Evolutionary conservation across 2,329 filamentous ascomycete species (phyloP), one percentile per base, ranked within the genome.

Genomic region (Phaeophleospora eucalypticola): DNA sequence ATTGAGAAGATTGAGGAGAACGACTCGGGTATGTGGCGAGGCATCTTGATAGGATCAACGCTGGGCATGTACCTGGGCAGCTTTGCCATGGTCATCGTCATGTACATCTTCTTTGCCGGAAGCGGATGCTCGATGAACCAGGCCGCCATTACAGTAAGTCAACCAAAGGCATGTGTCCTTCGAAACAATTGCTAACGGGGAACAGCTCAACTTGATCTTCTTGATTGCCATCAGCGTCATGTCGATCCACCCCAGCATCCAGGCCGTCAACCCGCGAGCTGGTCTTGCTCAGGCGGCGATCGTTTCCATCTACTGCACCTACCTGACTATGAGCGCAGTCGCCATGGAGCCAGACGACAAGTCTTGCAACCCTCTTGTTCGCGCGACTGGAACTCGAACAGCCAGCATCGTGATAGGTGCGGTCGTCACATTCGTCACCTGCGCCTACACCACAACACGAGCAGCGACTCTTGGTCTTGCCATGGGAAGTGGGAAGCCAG

Each of bases 321-420:
- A 98, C 65, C 81, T 98, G 45, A 98, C 93, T 57, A 89, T 98
- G 83, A 96, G 90, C 2, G 93, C 93, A 19, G 93, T 98, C 1
- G 95, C 89, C 45, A 97, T 98, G 93, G 91, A 98, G 62, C 93
- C 93, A 0, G 91, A 97, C 67, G 83, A 96, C 73, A 85, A 87
- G 59, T 80, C 87, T 56, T 98, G 93, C 80, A 98, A 98, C 69
- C 93, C 93, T 7, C 78, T 98, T 24, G 77, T 96, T 51, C 83
- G 81, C 43, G 90, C 89, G 6, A 86, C 87, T 52, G 89, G 88
- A 50, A 93, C 91, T 8, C 82, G 93, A 52, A 94, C 87, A 6
- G 93, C 89, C 1, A 95, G 89, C 20, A 83, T 97, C 49, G 82
- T 98, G 40, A 81, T 98, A 54, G 93, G 93, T 50, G 93, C 93